Conservation (phyloP, 768 basidiomycete genomes). For the Galerina marginata region DNA sequence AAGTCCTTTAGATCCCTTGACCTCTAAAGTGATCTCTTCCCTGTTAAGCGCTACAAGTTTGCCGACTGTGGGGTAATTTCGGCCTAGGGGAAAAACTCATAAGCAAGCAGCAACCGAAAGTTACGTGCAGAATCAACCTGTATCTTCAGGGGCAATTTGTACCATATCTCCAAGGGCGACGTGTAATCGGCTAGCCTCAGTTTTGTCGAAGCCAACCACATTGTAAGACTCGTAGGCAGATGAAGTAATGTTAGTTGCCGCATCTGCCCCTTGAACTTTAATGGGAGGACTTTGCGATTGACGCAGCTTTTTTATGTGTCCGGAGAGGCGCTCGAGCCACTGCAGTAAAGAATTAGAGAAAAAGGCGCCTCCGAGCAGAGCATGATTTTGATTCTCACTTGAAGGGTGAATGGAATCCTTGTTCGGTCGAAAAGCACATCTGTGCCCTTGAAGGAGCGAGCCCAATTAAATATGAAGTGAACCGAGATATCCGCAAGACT, state of each 20-base stretch:
- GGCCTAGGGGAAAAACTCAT: constrained; percentile 29
- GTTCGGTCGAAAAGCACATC: constrained; percentile 41
- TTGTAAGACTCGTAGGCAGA: constrained; percentile 42
- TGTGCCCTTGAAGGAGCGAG: constrained; percentile 38
- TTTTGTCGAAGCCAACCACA: constrained; percentile 49
- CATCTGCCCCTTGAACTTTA: constrained; percentile 44
- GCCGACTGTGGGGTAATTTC: constrained; percentile 50
- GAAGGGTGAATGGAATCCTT: constrained; percentile 44
- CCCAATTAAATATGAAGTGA: constrained; percentile 55
- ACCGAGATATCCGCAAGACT: constrained; percentile 58
- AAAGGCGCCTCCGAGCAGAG: not conserved
- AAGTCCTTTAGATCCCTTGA: constrained; percentile 41
- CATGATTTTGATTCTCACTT: constrained; percentile 33
- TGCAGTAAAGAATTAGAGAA: constrained; percentile 21
- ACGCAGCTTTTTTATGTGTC: constrained; percentile 36
- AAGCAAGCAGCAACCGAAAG: not conserved
- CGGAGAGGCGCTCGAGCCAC: constrained; percentile 53
- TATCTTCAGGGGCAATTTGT: constrained; percentile 39
- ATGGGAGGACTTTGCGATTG: constrained; percentile 27
- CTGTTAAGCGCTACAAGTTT: constrained; percentile 54
- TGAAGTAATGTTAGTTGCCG: constrained; percentile 46
- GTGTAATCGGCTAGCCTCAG: constrained; percentile 48
- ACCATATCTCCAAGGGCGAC: constrained; percentile 45
- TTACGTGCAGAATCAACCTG: constrained; percentile 35
- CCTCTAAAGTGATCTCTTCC: constrained; percentile 56